Evolutionary conservation across 2,329 filamentous ascomycete species (phyloP).

Genomic region (Chlorencoelia australis): DNA sequence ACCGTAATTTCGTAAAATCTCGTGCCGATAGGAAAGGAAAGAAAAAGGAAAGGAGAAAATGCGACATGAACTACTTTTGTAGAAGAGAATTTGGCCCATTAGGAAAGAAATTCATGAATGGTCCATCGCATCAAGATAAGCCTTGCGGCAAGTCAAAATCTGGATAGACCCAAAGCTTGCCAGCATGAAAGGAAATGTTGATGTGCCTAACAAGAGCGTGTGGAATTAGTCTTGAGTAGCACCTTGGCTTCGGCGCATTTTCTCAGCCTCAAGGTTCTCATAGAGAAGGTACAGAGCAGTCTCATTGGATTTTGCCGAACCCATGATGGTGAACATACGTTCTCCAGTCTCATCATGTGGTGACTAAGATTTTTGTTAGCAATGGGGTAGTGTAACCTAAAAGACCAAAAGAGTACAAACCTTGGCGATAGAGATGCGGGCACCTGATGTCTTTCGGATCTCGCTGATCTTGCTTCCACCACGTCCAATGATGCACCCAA

Average conservation of each 20-base stretch:
- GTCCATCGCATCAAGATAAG: slow-evolving; percentile 40
- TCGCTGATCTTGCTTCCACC: slow-evolving; percentile 96
- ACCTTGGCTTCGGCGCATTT: slow-evolving; percentile 89
- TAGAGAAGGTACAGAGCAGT: slow-evolving; percentile 93
- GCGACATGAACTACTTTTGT: slow-evolving; percentile 29
- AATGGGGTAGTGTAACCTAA: slow-evolving; percentile 11
- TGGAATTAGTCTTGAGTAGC: slow-evolving; percentile 28
- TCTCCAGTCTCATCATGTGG: slow-evolving; percentile 96
- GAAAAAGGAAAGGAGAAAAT: slow-evolving; percentile 24
- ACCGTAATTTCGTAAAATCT: slow-evolving; percentile 31
- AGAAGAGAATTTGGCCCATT: slow-evolving; percentile 23
- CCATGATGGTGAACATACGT: slow-evolving; percentile 99
- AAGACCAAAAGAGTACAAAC: slow-evolving; percentile 31
- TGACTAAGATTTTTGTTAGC: slow-evolving; percentile 32
- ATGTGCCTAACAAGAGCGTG: slow-evolving; percentile 11
- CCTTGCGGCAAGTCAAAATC: slow-evolving; percentile 56
- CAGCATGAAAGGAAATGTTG: slow-evolving; percentile 42
- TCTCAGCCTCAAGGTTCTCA: slow-evolving; percentile 97
- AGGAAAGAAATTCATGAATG: slow-evolving; percentile 20
- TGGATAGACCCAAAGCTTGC: slow-evolving; percentile 38
- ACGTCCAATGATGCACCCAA: slow-evolving; percentile 96
- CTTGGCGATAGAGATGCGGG: slow-evolving; percentile 92
- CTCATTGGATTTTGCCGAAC: slow-evolving; percentile 86
- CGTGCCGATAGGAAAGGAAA: slow-evolving; percentile 23
- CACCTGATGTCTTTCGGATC: slow-evolving; percentile 92